A percentile compares a stretch with the other conserved stretches of the same genome.
Conservation (phyloP, 1,284 basidiomycete genomes). For the Abortiporus biennis region DNA sequence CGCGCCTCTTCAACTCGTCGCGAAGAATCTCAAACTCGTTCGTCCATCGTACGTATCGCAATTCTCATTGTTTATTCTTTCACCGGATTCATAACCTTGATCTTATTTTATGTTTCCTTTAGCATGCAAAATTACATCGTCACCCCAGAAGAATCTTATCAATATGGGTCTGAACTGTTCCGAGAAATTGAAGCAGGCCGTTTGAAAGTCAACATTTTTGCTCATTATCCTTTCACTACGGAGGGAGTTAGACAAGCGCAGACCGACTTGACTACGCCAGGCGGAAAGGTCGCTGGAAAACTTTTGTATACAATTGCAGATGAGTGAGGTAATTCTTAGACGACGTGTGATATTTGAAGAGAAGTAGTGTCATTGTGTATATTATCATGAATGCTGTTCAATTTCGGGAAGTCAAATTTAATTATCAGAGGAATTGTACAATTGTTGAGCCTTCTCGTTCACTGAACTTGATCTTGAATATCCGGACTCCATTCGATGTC, state of each 20-base stretch:
- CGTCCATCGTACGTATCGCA: slow-evolving; percentile 63
- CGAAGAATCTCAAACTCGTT: slow-evolving; percentile 81
- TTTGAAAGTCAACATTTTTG: slow-evolving; percentile 69
- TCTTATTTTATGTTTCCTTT: slow-evolving; percentile 2
- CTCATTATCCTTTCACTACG: slow-evolving; percentile 79
- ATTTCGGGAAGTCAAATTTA: too few species aligned
- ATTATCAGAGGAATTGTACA: too few species aligned
- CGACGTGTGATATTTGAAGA: neutral
- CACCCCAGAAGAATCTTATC: slow-evolving; percentile 65
- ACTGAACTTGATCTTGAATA: neutral
- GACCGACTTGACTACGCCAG: slow-evolving; percentile 54
- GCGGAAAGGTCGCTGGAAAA: slow-evolving; percentile 82
- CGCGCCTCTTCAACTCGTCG: slow-evolving; percentile 64
- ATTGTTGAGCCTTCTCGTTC: too few species aligned
- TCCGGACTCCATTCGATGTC: neutral
- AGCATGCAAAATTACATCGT: slow-evolving; percentile 65
- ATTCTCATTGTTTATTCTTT: neutral
- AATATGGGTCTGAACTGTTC: slow-evolving; percentile 68
- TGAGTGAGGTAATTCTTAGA: slow-evolving; percentile 11
- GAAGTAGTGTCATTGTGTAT: neutral
- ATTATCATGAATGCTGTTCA: neutral
- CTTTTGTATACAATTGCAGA: slow-evolving; percentile 58
- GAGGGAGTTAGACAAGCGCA: slow-evolving; percentile 81
- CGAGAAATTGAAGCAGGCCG: slow-evolving; percentile 52
- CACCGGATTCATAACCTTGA: neutral